Conservation (phyloP, 306 rosid genomes). For the Vachellia pachyceras region DNA sequence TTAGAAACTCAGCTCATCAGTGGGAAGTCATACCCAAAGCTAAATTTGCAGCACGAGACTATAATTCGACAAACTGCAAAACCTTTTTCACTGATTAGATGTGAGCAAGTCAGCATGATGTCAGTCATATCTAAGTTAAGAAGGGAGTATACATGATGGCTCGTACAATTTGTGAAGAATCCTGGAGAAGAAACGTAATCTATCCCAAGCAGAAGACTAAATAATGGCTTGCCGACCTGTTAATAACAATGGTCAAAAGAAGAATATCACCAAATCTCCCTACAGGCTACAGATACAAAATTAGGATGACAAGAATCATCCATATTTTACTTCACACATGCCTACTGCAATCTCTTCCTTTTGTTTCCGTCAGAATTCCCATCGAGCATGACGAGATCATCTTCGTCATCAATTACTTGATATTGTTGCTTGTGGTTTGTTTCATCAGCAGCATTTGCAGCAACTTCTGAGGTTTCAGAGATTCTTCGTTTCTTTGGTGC, state of each 20-base stretch:
- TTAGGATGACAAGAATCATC: constrained; percentile 50
- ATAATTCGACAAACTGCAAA: constrained; percentile 32
- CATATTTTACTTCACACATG: constrained; percentile 31
- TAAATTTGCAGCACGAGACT: constrained; percentile 29
- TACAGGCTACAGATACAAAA: constrained; percentile 76
- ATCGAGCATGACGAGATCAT: constrained; percentile 71
- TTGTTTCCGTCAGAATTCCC: constrained; percentile 56
- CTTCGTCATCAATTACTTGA: constrained; percentile 75
- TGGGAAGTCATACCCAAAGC: constrained; percentile 12
- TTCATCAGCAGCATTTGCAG: constrained; percentile 41
- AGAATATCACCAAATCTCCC: constrained; percentile 68
- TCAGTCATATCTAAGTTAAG: constrained; percentile 38
- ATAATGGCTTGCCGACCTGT: constrained; percentile 48
- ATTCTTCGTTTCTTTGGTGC: constrained; percentile 68
- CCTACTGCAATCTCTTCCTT: constrained; percentile 68
- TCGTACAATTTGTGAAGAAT: no score
- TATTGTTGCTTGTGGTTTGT: constrained; percentile 49
- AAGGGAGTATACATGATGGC: neutral
- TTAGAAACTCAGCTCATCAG: no score
- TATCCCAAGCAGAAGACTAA: constrained; percentile 49
- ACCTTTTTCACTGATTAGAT: constrained; percentile 41
- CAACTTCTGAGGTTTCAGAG: constrained; percentile 27
- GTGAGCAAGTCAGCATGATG: constrained; percentile 39
- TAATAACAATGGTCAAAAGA: constrained; percentile 56
- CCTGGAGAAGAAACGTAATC: constrained; percentile 38